A percentile compares a stretch with the other conserved stretches of the same genome.
These are phyloP conservation scores for Sporothrix globosa DNA, from an alignment of 2,329 filamentous ascomycete species.

Conservation along the genomic window DNA sequence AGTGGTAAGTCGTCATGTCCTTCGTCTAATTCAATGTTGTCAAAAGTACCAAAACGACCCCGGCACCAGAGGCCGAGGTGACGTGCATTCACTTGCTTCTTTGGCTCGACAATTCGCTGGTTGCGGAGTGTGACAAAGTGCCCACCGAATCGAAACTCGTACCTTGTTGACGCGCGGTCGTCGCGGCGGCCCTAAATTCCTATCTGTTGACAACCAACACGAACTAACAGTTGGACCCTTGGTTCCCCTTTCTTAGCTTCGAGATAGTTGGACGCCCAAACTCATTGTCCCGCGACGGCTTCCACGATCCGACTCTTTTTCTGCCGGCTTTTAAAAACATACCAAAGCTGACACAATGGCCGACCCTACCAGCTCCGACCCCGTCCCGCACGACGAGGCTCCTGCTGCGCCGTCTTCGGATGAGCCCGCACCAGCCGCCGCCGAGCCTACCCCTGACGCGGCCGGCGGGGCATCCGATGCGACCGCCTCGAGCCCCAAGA, in stretches of 20 bases:
- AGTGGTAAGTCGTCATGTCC: constrained; percentile 5
- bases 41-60: neutral
- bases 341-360: constrained; percentile 40
- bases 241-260: constrained; percentile 21
- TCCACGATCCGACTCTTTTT: neutral
- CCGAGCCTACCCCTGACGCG: constrained; percentile 31
- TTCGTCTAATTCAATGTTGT: neutral
- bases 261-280: neutral
- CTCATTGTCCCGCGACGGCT: constrained; percentile 1
- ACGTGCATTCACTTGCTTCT: neutral
- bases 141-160: neutral
- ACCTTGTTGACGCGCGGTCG: constrained; percentile 4
- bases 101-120: neutral
- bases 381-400: constrained; percentile 40
- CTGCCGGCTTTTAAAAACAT: neutral
- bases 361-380: constrained; percentile 42
- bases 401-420: constrained; percentile 29
- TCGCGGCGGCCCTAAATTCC: constrained; percentile 1
- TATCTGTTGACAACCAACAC: constrained; percentile 5
- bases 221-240: constrained; percentile 10
- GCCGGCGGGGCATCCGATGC: constrained; percentile 23
- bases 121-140: neutral
- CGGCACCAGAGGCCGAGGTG: neutral
- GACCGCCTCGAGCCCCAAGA: constrained; percentile 29
- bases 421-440: constrained; percentile 33